Percentiles rank a stretch among this genome's conserved stretches.
phyloP scores from a whole-genome alignment of 192 early-diverging fungal species.

The Chytriomyces confervae region DNA sequence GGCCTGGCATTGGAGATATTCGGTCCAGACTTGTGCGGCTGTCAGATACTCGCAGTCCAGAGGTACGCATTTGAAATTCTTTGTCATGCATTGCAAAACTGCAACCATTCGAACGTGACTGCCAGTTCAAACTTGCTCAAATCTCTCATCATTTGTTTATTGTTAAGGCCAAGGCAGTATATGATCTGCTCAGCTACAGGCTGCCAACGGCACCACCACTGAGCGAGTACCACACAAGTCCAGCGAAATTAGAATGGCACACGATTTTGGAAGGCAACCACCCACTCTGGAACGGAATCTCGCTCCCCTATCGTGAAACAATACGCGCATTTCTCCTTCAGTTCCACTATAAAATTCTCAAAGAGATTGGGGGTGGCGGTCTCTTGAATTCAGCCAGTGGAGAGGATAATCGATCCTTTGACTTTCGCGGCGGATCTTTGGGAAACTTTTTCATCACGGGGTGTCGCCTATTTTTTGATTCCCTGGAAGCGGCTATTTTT shows the following conservation, averaged over 20 bases:
- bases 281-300: conserved; percentile 54
- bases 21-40: conserved; percentile 70
- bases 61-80: conserved; percentile 26
- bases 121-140: neutral
- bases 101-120: neutral
- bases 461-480: conserved; percentile 73
- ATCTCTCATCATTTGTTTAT: neutral
- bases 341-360: conserved; percentile 74
- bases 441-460: conserved; percentile 83
- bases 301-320: conserved; percentile 59
- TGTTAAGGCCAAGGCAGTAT: conserved; percentile 63
- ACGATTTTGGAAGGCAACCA: conserved; percentile 76
- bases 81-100: neutral
- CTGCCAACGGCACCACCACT: conserved; percentile 62
- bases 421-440: conserved; percentile 74
- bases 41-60: conserved; percentile 61
- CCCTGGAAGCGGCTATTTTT: conserved; percentile 72
- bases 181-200: conserved; percentile 71
- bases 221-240: conserved; percentile 9
- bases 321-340: conserved; percentile 74
- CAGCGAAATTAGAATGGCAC: conserved; percentile 73
- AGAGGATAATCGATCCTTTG: conserved; percentile 51
- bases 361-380: conserved; percentile 48
- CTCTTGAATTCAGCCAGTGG: conserved; percentile 3
- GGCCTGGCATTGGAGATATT: conserved; percentile 77